Percentiles rank a stretch among this genome's conserved stretches.
These are phyloP conservation scores for Rhizopus arrhizus DNA, from an alignment of 371 early-diverging fungal species.

Conservation along the genomic window DNA sequence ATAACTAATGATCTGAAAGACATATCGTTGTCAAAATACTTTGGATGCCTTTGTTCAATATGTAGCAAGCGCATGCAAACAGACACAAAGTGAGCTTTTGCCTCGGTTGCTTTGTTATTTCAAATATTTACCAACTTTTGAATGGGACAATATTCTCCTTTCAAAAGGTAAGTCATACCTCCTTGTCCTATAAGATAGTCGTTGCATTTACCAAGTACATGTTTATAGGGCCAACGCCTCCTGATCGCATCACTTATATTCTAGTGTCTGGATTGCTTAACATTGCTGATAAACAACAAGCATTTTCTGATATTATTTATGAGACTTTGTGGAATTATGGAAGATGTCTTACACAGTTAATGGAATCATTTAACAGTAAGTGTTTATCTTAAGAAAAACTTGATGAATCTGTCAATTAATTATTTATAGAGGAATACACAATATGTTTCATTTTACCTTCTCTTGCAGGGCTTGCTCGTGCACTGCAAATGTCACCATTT, in stretches of 20 bases:
- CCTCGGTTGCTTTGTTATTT: slow-evolving; percentile 38
- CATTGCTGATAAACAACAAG: slow-evolving; percentile 42
- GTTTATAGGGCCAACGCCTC: slow-evolving; percentile 21
- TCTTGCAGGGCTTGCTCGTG: slow-evolving; percentile 58
- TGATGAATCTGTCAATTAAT: neutral
- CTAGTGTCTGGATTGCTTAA: slow-evolving; percentile 54
- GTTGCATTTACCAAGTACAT: neutral
- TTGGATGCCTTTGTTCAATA: slow-evolving; percentile 50
- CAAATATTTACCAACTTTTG: slow-evolving; percentile 31
- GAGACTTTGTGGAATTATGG: slow-evolving; percentile 33
- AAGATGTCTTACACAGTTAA: slow-evolving; percentile 19
- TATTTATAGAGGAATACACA: slow-evolving; percentile 38
- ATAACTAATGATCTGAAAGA: slow-evolving; percentile 24
- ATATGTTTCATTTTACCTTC: slow-evolving; percentile 62
- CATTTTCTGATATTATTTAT: slow-evolving; percentile 43
- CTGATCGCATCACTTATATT: slow-evolving; percentile 44
- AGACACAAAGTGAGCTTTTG: slow-evolving; percentile 35
- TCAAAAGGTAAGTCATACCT: slow-evolving; percentile 33
- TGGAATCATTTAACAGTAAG: slow-evolving; percentile 20
- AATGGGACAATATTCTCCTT: slow-evolving; percentile 31
- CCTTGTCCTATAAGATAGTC: no score
- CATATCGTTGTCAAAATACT: slow-evolving; percentile 44
- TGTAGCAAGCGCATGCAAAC: slow-evolving; percentile 35
- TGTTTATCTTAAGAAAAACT: neutral
- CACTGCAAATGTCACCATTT: slow-evolving; percentile 55